Base-by-base conservation (phyloP, 768 basidiomycete genomes). In the Obba rivulosa region DNA sequence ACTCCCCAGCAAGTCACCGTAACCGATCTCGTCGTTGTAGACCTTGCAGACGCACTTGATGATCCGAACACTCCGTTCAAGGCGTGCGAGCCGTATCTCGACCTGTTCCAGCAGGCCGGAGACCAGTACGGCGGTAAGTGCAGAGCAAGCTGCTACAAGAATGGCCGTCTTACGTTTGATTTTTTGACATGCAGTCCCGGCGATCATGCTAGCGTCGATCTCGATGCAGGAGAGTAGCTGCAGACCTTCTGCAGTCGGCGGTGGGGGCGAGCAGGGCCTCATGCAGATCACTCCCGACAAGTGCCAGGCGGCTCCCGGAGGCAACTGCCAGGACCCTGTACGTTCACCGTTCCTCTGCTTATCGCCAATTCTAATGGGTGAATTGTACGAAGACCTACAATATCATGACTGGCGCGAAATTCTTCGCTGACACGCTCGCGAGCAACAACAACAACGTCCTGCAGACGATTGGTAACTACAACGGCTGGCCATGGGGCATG, bases 201-300 rank as follows among this genome's bases (percentile, higher is more conserved):
- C 88, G 8, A 88, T 92, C 62, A 69, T 94, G 54, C 65, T 94
- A 34, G 92, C 91, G 2, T 76, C 90, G 0, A 85, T 95, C 55
- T 90, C 91, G 25, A 85, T 95, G 83, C 91, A 94, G 63, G 93
- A 95, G 63, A 81, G 79, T 25, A 70, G 70, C 34, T 95, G 92
- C 73, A 81, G 85, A 55, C 75, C 82, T 2, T 49, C 66, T 14
- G 77, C 76, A 5, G 71, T 80, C 39, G 91, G 91, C 44, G 84
- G 83, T 14, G 87, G 72, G 18, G 87, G 89, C 38, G 91, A 92
- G 64, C 84, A 88, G 59, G 91, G 89, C 25, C 67, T 92, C 45
- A 92, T 92, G 90, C 90, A 93, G 64, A 73, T 93, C 53, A 86
- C 86, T 16, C 59, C 65, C 35, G 87, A 88, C 53, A 93, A 92